Percentiles rank a stretch among this genome's conserved stretches.
phyloP scores from a whole-genome alignment of 257 asterid species.

The Coffea eugenioides region DNA sequence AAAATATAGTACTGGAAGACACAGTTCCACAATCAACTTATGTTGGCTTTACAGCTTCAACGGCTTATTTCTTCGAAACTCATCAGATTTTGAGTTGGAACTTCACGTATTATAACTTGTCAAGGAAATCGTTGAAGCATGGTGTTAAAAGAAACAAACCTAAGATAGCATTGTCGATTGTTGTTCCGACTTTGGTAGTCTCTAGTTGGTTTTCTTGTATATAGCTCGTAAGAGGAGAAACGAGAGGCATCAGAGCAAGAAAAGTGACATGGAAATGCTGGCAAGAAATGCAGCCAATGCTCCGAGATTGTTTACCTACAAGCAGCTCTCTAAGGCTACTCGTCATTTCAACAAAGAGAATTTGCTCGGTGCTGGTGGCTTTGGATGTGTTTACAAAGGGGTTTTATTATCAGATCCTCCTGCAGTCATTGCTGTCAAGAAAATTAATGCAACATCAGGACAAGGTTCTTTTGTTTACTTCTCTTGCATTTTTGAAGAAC shows the following conservation, averaged over 20 bases:
- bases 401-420: slow-evolving; percentile 29
- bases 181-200: slow-evolving; percentile 29
- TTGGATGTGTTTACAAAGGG: slow-evolving; percentile 69
- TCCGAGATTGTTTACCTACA: slow-evolving; percentile 51
- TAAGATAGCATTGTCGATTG: slow-evolving; percentile 27
- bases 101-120: slow-evolving; percentile 47
- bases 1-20: slow-evolving; percentile 42
- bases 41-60: slow-evolving; percentile 62
- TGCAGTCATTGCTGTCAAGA: slow-evolving; percentile 52
- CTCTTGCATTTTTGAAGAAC: neutral
- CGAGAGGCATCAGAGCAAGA: slow-evolving; percentile 17
- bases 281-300: slow-evolving; percentile 52
- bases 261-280: slow-evolving; percentile 42
- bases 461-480: slow-evolving; percentile 38
- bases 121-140: slow-evolving; percentile 27
- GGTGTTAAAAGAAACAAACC: slow-evolving; percentile 22
- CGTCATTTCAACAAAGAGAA: slow-evolving; percentile 46
- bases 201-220: slow-evolving; percentile 16
- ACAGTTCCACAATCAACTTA: slow-evolving; percentile 46
- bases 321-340: slow-evolving; percentile 60
- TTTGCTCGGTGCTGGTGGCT: slow-evolving; percentile 62
- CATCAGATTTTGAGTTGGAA: slow-evolving; percentile 65
- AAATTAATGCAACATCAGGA: slow-evolving; percentile 56
- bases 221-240: slow-evolving; percentile 29
- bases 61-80: slow-evolving; percentile 44